Evolutionary conservation across 371 early-diverging fungal genomes (phyloP), one percentile per base, ranked within the genome.

Genomic region (Polyrhizophydium stewartii): DNA sequence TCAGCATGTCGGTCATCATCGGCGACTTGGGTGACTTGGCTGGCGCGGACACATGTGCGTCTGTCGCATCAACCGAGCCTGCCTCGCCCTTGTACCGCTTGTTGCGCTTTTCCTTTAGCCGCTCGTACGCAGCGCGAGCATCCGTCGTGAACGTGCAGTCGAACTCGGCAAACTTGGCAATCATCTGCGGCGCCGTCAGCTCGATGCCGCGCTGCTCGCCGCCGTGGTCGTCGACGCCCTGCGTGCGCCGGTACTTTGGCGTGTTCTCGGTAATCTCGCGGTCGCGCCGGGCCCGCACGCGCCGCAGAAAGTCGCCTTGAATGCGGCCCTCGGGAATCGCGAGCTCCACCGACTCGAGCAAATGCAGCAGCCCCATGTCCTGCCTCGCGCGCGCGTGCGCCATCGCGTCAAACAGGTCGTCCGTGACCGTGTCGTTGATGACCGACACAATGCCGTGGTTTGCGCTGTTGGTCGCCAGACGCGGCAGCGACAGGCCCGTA

Each of bases 271-370:
- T 7, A 13, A 35, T 13, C 7, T 35, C 35, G 35, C 35, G 35
- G 7, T 7, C 35, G 13, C 35, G 49, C 43, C 17, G n/a, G 43
- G 16, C 17, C 28, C 62, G 69, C n/a, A 61, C 60, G 10, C 53
- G 46, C 19, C 62, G 56, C 17, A 69, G 16, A 47, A 69, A 69
- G 28, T 69, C 65, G 10, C 55, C 55, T 31, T 59, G 50, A 28
- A 69, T 52, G 30, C 65, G 50, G 21, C 60, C 47, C 32, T 62
- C 69, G 52, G 52, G 28, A 21, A 51, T 51, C 13, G 13, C 27
- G n/a, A 2, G n/a, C 16, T 19, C 52, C 2, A 51, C 33, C 2
- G 27, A 7, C 5, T 5, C 5, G 2, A 51, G 52, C 3, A 32
- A 35, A 13, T 10, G 27, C 0, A n/a, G 24, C 51, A 31, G 33